Evolutionary conservation across 2,329 filamentous ascomycete genomes (phyloP), one percentile per base, ranked within the genome.

Genomic region (Colletotrichum scovillei): DNA sequence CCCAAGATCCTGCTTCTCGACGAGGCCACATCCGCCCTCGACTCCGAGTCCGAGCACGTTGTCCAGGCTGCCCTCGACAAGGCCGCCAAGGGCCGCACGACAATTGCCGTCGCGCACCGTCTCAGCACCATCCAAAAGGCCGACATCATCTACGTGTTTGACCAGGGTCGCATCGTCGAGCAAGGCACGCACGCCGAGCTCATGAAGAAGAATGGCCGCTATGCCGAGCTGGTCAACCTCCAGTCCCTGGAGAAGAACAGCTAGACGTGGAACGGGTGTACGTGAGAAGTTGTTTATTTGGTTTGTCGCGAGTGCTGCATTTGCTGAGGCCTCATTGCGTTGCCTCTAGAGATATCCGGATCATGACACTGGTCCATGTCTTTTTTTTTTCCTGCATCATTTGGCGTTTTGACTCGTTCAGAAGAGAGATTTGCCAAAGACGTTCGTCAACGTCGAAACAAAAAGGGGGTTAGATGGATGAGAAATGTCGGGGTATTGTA

Each of bases 61-160:
- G 94, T 97, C 42, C 94, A 97, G 82, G 92, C 90, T 0, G 94
- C 94, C 0, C 87, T 97, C 19, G 94, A 98, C 81, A 91, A 92
- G 75, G 95, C 95, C 1, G 92, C 94, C 24, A 93, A 94, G 86
- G 95, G 92, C 57, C 90, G 95, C 64, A 97, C 95, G 7, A 98
- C 96, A 0, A 97, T 99, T 75, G 95, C 96, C 0, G 96, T 99
- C 1, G 97, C 97, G 3, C 96, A 99, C 83, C 89, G 97, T 28
- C 86, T 99, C 6, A 95, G 92, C 79, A 98, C 97, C 0, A 98
- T 98, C 74, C 95, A 98, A 81, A 95, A 97, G 81, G 96, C 96
- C 0, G 96, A 98, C 80, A 86, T 96, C 62, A 98, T 98, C 78
- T 98, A 97, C 76, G 96, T 98, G n/a, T 97, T 98, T 80, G 95